Conservation (phyloP, 495 filamentous ascomycete species). For the Recurvomyces mirabilis region DNA sequence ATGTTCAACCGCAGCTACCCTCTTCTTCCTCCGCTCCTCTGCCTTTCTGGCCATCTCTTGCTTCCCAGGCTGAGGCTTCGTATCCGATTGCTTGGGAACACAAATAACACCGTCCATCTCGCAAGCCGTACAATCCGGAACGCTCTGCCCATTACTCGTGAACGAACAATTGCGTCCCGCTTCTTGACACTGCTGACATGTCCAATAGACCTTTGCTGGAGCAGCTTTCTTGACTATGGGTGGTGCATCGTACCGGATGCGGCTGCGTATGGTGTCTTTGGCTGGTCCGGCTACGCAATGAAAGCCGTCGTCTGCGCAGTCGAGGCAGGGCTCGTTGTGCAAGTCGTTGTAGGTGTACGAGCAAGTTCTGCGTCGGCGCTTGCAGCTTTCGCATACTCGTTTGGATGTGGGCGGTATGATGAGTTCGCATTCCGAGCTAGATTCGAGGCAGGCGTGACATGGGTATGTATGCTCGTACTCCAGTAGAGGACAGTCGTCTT, state of each 20-base stretch:
- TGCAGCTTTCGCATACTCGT: conserved; percentile 22
- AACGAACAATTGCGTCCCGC: conserved; percentile 12
- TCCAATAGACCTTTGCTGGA: conserved; percentile 3
- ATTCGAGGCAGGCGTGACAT: conserved; percentile 19
- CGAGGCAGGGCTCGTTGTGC: conserved; percentile 19
- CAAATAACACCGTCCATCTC: conserved; percentile 8
- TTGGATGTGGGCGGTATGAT: conserved; percentile 18
- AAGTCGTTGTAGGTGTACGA: conserved; percentile 19
- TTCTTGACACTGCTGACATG: conserved; percentile 14
- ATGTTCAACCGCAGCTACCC: not conserved
- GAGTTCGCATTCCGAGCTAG: conserved; percentile 22
- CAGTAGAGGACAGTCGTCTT: conserved; percentile 20
- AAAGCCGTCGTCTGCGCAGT: conserved; percentile 14
- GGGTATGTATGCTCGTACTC: conserved; percentile 20
- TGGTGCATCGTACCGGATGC: conserved; percentile 9
- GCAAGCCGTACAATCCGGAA: conserved; percentile 7
- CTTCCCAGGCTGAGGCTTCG: too few relatives aligned
- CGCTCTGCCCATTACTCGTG: not conserved
- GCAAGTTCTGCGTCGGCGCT: conserved; percentile 12
- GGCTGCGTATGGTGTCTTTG: conserved; percentile 6
- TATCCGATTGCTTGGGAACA: not conserved
- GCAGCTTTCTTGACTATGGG: not conserved
- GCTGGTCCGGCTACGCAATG: conserved; percentile 23
- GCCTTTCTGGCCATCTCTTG: too few relatives aligned
- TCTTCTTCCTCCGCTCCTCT: not conserved